phyloP scores from a whole-genome alignment of 306 rosid genomes.

The Benincasa hispida region DNA sequence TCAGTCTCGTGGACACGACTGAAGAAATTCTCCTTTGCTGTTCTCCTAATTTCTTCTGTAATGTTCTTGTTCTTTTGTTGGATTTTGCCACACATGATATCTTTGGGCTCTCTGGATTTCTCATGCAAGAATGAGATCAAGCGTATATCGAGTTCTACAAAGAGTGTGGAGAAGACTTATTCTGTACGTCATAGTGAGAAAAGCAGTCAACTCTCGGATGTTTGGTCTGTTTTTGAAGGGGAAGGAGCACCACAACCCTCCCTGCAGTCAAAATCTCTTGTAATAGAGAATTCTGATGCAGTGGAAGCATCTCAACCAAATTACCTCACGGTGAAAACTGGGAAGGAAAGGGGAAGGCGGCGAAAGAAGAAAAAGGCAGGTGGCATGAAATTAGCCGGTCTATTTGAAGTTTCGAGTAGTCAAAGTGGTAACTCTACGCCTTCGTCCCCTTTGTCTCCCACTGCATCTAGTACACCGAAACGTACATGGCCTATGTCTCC shows the following conservation, averaged over 20 bases:
- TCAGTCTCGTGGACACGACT: constrained; percentile 51
- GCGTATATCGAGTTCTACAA: constrained; percentile 20
- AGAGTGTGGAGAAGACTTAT: constrained; percentile 19
- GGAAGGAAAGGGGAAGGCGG: constrained; percentile 59
- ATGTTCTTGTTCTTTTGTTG: constrained; percentile 34
- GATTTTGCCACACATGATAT: constrained; percentile 28
- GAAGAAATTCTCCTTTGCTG: constrained; percentile 40
- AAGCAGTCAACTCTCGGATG: constrained; percentile 29
- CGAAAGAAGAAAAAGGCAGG: constrained; percentile 57
- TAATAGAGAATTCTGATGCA: constrained; percentile 22
- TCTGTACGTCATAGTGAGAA: constrained; percentile 19
- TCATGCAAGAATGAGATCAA: constrained; percentile 20
- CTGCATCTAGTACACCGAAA: constrained; percentile 29
- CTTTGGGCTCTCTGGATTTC: constrained; percentile 30
- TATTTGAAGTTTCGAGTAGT: constrained; percentile 85
- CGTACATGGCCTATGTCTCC: constrained; percentile 34
- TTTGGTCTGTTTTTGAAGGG: constrained; percentile 21
- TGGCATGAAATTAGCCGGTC: constrained; percentile 31
- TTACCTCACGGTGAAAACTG: constrained; percentile 53
- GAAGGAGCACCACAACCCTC: constrained; percentile 25
- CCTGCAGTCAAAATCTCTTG: constrained; percentile 13
- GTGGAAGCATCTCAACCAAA: constrained; percentile 29
- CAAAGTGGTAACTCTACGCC: constrained; percentile 98
- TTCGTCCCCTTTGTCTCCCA: constrained; percentile 78
- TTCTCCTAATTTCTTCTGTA: constrained; percentile 29